These are phyloP conservation scores for Aspergillus sparsus DNA, from an alignment of 495 filamentous ascomycete genomes.

Conservation along the genomic window DNA sequence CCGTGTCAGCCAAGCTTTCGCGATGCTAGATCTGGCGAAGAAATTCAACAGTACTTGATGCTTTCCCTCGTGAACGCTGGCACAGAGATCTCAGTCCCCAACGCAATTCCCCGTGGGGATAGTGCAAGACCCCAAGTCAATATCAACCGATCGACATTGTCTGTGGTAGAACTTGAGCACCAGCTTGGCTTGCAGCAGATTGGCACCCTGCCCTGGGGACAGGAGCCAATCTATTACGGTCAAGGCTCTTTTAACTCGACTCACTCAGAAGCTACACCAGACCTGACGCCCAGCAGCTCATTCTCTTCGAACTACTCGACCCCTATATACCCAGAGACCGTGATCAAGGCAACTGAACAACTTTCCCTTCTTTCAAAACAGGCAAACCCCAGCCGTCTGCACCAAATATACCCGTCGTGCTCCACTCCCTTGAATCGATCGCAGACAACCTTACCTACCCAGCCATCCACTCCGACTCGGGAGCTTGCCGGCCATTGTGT, in stretches of 20 bases:
- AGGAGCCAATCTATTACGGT: slow-evolving; percentile 30
- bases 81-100: slow-evolving; percentile 21
- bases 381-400: slow-evolving; percentile 19
- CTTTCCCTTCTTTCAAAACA: slow-evolving; percentile 31
- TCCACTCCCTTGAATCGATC: slow-evolving; percentile 38
- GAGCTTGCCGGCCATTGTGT: slow-evolving; percentile 26
- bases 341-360: slow-evolving; percentile 36
- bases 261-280: slow-evolving; percentile 39
- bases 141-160: slow-evolving; percentile 39
- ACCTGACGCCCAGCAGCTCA: slow-evolving; percentile 49
- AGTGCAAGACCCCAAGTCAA: slow-evolving; percentile 18
- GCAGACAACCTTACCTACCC: slow-evolving; percentile 34
- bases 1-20: slow-evolving; percentile 31
- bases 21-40: slow-evolving; percentile 40
- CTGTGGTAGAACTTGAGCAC: slow-evolving; percentile 42
- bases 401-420: slow-evolving; percentile 34
- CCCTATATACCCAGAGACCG: slow-evolving; percentile 34
- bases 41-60: slow-evolving; percentile 40
- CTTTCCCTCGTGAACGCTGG: slow-evolving; percentile 32
- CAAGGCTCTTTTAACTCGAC: slow-evolving; percentile 45
- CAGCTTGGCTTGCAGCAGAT: slow-evolving; percentile 35
- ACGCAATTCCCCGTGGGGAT: slow-evolving; percentile 19
- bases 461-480: slow-evolving; percentile 33
- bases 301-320: slow-evolving; percentile 47
- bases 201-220: slow-evolving; percentile 32